phyloP scores from a whole-genome alignment of 192 early-diverging fungal species.

The Obelidium mucronatum region DNA sequence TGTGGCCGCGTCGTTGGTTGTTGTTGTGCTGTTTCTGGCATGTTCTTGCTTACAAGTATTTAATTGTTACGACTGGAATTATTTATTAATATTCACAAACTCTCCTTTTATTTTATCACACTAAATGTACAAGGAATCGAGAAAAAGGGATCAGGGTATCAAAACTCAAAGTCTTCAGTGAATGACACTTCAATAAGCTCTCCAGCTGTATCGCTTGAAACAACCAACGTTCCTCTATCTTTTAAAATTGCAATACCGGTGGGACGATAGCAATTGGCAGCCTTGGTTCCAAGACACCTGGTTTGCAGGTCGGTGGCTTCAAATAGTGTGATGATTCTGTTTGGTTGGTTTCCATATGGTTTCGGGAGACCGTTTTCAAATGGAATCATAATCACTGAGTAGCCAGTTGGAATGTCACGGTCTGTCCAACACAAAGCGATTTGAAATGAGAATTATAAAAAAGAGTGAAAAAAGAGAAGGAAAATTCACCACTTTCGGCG shows the following conservation, averaged over 20 bases:
- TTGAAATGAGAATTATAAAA: background rate
- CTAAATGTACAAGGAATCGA: too few species aligned
- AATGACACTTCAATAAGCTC: conserved; percentile 15
- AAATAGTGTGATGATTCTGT: conserved; percentile 10
- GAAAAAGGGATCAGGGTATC: too few species aligned
- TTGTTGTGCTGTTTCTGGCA: too few species aligned
- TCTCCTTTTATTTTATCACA: too few species aligned
- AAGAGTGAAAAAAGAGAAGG: too few species aligned
- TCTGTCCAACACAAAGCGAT: conserved; percentile 7
- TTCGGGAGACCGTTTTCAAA: conserved; percentile 17
- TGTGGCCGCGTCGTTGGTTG: too few species aligned
- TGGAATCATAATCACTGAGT: conserved; percentile 45
- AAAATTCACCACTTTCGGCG: too few species aligned
- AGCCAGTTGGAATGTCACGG: conserved; percentile 44
- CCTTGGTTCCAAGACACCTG: background rate
- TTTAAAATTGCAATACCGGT: conserved; percentile 8
- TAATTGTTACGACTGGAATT: too few species aligned
- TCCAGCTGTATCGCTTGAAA: conserved; percentile 19
- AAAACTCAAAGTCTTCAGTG: background rate
- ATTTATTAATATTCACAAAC: too few species aligned
- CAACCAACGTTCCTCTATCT: conserved; percentile 14
- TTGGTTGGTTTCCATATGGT: background rate
- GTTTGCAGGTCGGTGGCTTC: conserved; percentile 10
- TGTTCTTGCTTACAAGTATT: too few species aligned
- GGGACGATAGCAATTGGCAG: conserved; percentile 1